phyloP scores from a whole-genome alignment of 208 protist genomes.

The Endotrypanum monterogeii region DNA sequence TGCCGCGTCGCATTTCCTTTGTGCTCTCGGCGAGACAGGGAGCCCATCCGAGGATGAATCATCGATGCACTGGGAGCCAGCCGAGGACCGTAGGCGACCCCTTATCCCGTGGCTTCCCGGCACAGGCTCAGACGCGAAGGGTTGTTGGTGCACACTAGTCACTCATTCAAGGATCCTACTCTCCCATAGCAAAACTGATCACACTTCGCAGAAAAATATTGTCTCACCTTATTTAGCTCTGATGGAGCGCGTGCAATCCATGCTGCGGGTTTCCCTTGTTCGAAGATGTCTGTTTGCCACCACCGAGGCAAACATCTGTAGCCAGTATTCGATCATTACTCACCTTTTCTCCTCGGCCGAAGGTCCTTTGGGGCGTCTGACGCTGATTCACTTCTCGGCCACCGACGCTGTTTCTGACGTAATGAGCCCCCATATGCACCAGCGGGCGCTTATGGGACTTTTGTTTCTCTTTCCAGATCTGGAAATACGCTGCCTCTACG shows the following conservation, averaged over 20 bases:
- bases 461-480: slow-evolving; percentile 16
- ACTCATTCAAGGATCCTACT: slow-evolving; percentile 14
- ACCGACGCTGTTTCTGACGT: not conserved
- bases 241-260: slow-evolving; percentile 6
- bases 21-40: not conserved
- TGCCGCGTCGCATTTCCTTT: not conserved
- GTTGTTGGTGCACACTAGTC: slow-evolving; percentile 23
- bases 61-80: not conserved
- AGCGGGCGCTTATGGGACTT: slow-evolving; percentile 11
- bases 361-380: slow-evolving; percentile 3
- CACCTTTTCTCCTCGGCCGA: slow-evolving; percentile 8
- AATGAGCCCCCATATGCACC: not conserved
- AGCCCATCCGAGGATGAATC: not conserved
- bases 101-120: slow-evolving; percentile 12
- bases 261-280: slow-evolving; percentile 13
- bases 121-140: slow-evolving; percentile 15
- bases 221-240: not conserved
- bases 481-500: not conserved
- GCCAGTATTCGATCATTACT: slow-evolving; percentile 24
- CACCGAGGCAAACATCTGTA: slow-evolving; percentile 9
- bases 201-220: not conserved
- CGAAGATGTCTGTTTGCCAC: slow-evolving; percentile 10
- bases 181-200: not conserved
- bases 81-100: not conserved
- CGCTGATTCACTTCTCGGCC: slow-evolving; percentile 15